phyloP scores from a whole-genome alignment of 2,329 filamentous ascomycete species.

The Byssoonygena ceratinophila region DNA sequence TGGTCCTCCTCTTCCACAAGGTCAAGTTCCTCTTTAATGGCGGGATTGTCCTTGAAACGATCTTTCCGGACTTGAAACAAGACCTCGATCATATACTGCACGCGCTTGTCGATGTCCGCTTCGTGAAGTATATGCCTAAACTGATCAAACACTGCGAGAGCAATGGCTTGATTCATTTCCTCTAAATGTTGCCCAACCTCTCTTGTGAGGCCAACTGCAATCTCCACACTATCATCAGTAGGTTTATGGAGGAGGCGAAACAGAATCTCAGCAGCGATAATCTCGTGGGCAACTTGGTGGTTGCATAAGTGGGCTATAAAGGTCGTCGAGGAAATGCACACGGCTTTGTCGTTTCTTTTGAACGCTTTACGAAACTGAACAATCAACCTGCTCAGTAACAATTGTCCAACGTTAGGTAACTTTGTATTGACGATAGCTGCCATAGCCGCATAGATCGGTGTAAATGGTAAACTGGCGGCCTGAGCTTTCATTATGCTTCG shows the following conservation, averaged over 20 bases:
- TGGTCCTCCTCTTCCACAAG: conserved; percentile 96
- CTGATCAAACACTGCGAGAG: conserved; percentile 85
- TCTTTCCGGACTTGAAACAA: conserved; percentile 94
- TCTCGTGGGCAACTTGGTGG: conserved; percentile 89
- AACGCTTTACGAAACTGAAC: conserved; percentile 93
- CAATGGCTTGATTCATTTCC: conserved; percentile 84
- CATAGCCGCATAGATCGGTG: conserved; percentile 91
- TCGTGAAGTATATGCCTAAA: conserved; percentile 93
- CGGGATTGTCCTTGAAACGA: conserved; percentile 88
- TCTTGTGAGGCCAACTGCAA: conserved; percentile 83
- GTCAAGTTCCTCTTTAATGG: conserved; percentile 84
- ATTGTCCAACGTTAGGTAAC: conserved; percentile 83
- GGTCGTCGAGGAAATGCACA: conserved; percentile 83
- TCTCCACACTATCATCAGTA: conserved; percentile 94
- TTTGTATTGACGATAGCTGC: conserved; percentile 96
- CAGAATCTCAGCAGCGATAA: conserved; percentile 83
- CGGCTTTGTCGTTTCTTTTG: conserved; percentile 91
- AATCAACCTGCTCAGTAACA: conserved; percentile 73
- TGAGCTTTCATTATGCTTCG: conserved; percentile 98
- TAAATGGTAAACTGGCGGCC: conserved; percentile 88
- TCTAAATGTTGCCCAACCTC: conserved; percentile 91
- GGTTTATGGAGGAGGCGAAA: conserved; percentile 88
- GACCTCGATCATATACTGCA: conserved; percentile 99
- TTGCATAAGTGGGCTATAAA: conserved; percentile 95
- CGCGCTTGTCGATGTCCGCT: conserved; percentile 90